Evolutionary conservation across 495 filamentous ascomycete species (phyloP).

Genomic region (Podospora pseudocomata): DNA sequence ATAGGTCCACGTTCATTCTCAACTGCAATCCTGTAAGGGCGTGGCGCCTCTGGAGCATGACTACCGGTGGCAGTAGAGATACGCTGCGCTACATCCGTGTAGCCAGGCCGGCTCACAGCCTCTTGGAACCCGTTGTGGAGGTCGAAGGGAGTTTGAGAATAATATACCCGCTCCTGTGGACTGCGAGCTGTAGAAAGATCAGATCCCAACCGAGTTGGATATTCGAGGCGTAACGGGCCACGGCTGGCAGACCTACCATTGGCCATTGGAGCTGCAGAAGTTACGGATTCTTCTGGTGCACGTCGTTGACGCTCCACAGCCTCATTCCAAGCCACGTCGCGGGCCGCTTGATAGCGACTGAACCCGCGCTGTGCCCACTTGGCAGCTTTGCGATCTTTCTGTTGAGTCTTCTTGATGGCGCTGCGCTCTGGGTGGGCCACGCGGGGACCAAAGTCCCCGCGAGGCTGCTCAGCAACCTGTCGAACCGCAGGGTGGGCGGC

Average conservation of each 20-base stretch:
- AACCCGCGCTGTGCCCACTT: slow-evolving; percentile 37
- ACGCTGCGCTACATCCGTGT: slow-evolving; percentile 7
- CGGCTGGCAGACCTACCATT: slow-evolving; percentile 13
- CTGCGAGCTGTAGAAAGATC: background rate
- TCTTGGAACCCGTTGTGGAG: background rate
- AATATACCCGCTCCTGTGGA: slow-evolving; percentile 8
- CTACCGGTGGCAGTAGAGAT: background rate
- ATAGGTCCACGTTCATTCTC: slow-evolving; percentile 14
- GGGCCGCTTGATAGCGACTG: slow-evolving; percentile 38
- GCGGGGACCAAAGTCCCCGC: slow-evolving; percentile 2
- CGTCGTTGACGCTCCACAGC: slow-evolving; percentile 29
- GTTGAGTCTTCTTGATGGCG: slow-evolving; percentile 21
- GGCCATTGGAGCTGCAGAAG: slow-evolving; percentile 5
- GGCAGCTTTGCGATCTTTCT: slow-evolving; percentile 19
- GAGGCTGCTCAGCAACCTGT: background rate
- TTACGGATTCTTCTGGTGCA: slow-evolving; percentile 11
- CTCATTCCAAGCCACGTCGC: slow-evolving; percentile 34
- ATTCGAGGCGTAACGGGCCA: slow-evolving; percentile 4
- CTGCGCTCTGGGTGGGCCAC: slow-evolving; percentile 11
- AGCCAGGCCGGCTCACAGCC: background rate
- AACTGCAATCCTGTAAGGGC: slow-evolving; percentile 6
- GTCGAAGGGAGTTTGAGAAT: background rate
- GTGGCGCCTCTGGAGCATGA: slow-evolving; percentile 5
- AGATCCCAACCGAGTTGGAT: slow-evolving; percentile 5
- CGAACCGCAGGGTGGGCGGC: background rate